phyloP scores from a whole-genome alignment of 2,329 filamentous ascomycete genomes.

The Cryphonectria carpinicola region DNA sequence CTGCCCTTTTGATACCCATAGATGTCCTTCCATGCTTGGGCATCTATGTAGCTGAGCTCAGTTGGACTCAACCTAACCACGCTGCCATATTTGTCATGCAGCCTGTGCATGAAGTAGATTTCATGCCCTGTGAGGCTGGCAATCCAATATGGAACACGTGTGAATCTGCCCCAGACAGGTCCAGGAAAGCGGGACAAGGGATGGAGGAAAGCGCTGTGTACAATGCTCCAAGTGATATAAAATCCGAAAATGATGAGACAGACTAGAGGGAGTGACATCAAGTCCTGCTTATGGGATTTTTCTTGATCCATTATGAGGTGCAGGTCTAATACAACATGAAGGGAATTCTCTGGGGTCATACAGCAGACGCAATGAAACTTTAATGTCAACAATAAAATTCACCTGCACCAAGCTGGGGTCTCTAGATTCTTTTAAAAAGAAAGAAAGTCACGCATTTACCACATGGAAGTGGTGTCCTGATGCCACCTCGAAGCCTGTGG shows the following conservation, averaged over 20 bases:
- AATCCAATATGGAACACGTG: constrained; percentile 33
- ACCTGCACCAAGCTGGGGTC: no score
- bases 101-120: constrained; percentile 25
- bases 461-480: no score
- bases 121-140: constrained; percentile 30
- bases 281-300: background rate
- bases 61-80: constrained; percentile 10
- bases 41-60: constrained; percentile 15
- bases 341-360: background rate
- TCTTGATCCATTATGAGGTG: background rate
- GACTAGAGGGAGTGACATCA: background rate
- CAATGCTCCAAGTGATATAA: background rate
- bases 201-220: constrained; percentile 8
- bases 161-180: constrained; percentile 27
- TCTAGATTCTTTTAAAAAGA: no score
- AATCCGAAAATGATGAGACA: background rate
- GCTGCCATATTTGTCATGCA: constrained; percentile 20
- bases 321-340: background rate
- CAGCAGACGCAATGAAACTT: no score
- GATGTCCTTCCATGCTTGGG: constrained; percentile 23
- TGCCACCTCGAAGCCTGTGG: no score
- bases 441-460: no score
- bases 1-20: constrained; percentile 16
- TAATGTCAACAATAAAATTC: no score
- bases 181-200: constrained; percentile 21